Percentiles rank a stretch among this genome's conserved stretches.
These are phyloP conservation scores for Fusarium sp. DNA, from an alignment of 2,329 filamentous ascomycete genomes.

Conservation along the genomic window DNA sequence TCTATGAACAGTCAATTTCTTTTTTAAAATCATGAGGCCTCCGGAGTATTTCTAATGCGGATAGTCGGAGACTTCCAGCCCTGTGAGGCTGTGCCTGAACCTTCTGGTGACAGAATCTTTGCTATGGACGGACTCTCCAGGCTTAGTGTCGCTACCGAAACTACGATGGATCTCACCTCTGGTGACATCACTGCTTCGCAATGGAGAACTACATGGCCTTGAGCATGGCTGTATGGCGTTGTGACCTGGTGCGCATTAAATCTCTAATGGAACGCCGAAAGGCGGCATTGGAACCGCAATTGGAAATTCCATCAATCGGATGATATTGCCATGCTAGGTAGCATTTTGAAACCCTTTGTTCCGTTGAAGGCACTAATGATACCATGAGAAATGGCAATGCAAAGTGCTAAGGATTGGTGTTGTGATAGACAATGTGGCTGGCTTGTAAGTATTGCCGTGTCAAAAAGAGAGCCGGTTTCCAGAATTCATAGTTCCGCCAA, in stretches of 20 bases:
- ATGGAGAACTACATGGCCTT: background rate
- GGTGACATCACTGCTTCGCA: background rate
- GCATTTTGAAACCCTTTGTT: no score
- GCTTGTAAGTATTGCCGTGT: no score
- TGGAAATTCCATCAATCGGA: no score
- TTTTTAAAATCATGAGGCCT: background rate
- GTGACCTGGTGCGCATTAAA: background rate
- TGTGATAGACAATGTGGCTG: no score
- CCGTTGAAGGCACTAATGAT: no score
- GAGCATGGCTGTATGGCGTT: background rate
- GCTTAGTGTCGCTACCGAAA: background rate
- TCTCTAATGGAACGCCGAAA: background rate
- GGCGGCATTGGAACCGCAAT: no score
- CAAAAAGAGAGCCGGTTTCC: no score
- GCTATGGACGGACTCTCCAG: background rate
- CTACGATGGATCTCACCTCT: background rate
- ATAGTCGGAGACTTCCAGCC: background rate
- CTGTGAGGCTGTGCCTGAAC: constrained; percentile 9
- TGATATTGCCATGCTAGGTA: no score
- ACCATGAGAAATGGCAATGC: no score
- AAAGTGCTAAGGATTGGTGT: no score
- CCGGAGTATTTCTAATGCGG: fast-evolving
- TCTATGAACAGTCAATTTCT: no score
- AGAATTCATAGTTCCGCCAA: no score
- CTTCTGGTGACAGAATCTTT: background rate